phyloP scores from a whole-genome alignment of 192 early-diverging fungal species.

The Backusella mclennaniae region DNA sequence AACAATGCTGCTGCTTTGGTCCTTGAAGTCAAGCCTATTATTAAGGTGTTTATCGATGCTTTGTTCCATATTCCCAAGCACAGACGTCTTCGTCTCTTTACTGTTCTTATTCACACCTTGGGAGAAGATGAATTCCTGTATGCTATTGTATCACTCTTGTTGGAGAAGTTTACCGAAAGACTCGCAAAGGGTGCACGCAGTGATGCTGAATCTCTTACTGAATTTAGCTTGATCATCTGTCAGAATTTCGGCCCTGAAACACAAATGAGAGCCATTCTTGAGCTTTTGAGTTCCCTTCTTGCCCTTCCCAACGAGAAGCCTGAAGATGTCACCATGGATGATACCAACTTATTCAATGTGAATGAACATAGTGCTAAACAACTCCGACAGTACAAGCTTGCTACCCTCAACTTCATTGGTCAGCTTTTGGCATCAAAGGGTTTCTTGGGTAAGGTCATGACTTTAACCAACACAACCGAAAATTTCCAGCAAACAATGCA shows the following conservation, averaged over 20 bases:
- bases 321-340: conserved; percentile 11
- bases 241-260: conserved; percentile 63
- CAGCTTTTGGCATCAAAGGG: conserved; percentile 48
- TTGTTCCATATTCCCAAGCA: conserved; percentile 91
- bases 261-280: conserved; percentile 64
- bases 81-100: conserved; percentile 85
- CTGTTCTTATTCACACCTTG: conserved; percentile 75
- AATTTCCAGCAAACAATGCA: conserved; percentile 41
- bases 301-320: conserved; percentile 55
- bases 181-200: conserved; percentile 45
- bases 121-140: conserved; percentile 75
- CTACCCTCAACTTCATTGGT: conserved; percentile 52
- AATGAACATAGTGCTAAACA: conserved; percentile 52
- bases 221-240: conserved; percentile 75
- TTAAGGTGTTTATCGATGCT: conserved; percentile 91
- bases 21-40: conserved; percentile 68
- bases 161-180: conserved; percentile 68
- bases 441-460: conserved; percentile 52
- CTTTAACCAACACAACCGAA: conserved; percentile 31
- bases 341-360: conserved; percentile 29
- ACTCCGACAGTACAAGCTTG: conserved; percentile 64
- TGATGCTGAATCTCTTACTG: conserved; percentile 64
- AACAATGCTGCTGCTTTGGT: conserved; percentile 33
- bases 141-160: conserved; percentile 66
- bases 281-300: conserved; percentile 56